These are phyloP conservation scores for Colletotrichum eremochloae DNA, from an alignment of 2,329 filamentous ascomycete species.

Conservation along the genomic window DNA sequence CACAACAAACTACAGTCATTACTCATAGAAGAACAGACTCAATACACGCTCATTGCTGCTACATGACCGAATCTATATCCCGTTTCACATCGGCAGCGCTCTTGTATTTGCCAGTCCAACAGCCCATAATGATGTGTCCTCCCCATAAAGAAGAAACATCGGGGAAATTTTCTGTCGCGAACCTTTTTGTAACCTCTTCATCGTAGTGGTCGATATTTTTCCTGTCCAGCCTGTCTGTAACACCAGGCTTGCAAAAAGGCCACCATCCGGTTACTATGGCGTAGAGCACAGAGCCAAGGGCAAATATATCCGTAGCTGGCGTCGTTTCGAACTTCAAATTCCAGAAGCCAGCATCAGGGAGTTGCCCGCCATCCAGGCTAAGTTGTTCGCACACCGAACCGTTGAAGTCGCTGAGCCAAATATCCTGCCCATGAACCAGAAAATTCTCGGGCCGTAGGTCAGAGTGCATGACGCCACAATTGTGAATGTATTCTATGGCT, in stretches of 20 bases:
- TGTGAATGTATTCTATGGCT: background rate
- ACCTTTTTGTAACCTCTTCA: background rate
- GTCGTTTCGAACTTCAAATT: conserved; percentile 14
- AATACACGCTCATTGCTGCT: background rate
- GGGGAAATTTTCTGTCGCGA: background rate
- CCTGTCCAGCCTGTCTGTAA: background rate
- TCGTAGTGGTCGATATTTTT: background rate
- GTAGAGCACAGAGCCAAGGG: conserved; percentile 16
- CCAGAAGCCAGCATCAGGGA: conserved; percentile 16
- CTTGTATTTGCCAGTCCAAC: conserved; percentile 12
- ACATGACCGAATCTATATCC: background rate
- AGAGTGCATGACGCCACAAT: background rate
- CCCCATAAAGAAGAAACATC: conserved; percentile 11
- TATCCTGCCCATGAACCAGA: too few species aligned
- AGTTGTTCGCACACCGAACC: too few species aligned
- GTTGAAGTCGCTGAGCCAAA: too few species aligned
- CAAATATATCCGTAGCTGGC: conserved; percentile 14
- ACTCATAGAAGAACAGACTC: background rate
- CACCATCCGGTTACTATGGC: conserved; percentile 7
- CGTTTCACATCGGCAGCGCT: conserved; percentile 3
- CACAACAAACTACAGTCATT: background rate
- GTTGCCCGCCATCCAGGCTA: too few species aligned
- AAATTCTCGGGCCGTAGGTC: background rate
- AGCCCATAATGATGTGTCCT: conserved; percentile 8
- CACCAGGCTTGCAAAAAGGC: conserved; percentile 14